A percentile compares a stretch with the other conserved stretches of the same genome.
phyloP scores from a whole-genome alignment of 352 stramenopile species.

The Phytophthora podocarpi region DNA sequence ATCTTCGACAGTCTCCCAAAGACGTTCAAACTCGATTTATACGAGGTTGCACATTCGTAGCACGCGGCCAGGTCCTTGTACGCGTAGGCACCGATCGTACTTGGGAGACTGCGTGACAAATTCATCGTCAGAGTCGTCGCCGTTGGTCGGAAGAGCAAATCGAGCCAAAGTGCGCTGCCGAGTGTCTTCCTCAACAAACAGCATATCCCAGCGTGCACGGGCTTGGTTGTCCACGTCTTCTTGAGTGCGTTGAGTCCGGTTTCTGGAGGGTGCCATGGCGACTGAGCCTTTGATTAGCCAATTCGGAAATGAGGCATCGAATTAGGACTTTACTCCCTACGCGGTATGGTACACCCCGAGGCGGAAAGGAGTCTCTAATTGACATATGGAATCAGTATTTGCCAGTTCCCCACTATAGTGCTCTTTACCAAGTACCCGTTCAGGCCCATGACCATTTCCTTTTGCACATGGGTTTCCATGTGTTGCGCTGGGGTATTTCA shows the following conservation, averaged over 20 bases:
- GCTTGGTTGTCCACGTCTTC: background rate
- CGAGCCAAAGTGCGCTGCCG: background rate
- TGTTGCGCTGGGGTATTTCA: too few species aligned
- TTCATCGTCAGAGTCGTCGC: background rate
- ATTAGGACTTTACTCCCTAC: too few species aligned
- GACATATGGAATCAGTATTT: too few species aligned
- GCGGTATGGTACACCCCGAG: too few species aligned
- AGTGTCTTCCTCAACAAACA: background rate
- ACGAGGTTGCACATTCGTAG: slow-evolving; percentile 1
- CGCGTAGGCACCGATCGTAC: too few species aligned
- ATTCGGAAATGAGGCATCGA: too few species aligned
- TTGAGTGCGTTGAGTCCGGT: background rate
- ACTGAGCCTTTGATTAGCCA: too few species aligned
- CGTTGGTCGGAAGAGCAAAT: background rate
- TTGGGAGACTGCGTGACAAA: background rate
- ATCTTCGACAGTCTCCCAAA: background rate
- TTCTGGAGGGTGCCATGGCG: background rate
- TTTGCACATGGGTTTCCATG: too few species aligned
- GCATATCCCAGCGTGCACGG: background rate
- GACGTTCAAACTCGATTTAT: background rate
- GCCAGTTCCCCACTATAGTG: too few species aligned
- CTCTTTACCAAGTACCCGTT: too few species aligned
- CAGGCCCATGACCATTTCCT: too few species aligned
- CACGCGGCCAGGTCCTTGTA: background rate
- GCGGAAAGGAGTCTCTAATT: too few species aligned